A percentile compares a stretch with the other conserved stretches of the same genome.
These are phyloP conservation scores for Acanthamoeba triangularis DNA, from an alignment of 208 protist species.

Conservation along the genomic window DNA sequence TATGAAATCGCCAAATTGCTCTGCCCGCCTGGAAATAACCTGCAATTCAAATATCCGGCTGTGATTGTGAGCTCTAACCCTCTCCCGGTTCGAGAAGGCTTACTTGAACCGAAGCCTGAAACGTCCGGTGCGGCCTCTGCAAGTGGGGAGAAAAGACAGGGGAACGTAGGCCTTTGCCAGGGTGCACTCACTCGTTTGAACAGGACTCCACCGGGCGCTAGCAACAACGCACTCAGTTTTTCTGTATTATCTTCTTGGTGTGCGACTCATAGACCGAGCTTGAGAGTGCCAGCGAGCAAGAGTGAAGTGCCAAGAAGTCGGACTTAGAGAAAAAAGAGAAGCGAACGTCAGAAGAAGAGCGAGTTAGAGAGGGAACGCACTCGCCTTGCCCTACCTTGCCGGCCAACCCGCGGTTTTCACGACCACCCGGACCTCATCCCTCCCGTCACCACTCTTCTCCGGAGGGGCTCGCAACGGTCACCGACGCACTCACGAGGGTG, in stretches of 20 bases:
- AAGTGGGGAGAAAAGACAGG: conserved; percentile 18
- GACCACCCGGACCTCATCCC: background rate
- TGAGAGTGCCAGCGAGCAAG: background rate
- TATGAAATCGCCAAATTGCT: background rate
- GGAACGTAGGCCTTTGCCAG: background rate
- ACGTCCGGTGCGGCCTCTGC: background rate
- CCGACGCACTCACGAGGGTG: background rate
- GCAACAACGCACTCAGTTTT: background rate
- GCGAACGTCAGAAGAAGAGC: background rate
- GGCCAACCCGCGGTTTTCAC: background rate
- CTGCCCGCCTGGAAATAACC: background rate
- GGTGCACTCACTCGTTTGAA: background rate
- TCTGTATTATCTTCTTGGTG: background rate
- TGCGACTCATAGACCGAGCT: background rate
- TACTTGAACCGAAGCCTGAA: background rate
- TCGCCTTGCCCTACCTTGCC: background rate
- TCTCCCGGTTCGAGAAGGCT: background rate
- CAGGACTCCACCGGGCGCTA: background rate
- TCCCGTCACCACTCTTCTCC: background rate
- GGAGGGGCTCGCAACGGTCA: background rate
- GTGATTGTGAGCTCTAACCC: background rate
- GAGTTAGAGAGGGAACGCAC: background rate
- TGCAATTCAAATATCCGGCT: background rate
- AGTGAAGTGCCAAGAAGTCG: background rate
- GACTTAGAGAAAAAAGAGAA: background rate